A percentile compares a stretch with the other conserved stretches of the same genome.
Evolutionary conservation across 2,329 filamentous ascomycete species (phyloP).

Genomic region (Pseudonectria foliicola): DNA sequence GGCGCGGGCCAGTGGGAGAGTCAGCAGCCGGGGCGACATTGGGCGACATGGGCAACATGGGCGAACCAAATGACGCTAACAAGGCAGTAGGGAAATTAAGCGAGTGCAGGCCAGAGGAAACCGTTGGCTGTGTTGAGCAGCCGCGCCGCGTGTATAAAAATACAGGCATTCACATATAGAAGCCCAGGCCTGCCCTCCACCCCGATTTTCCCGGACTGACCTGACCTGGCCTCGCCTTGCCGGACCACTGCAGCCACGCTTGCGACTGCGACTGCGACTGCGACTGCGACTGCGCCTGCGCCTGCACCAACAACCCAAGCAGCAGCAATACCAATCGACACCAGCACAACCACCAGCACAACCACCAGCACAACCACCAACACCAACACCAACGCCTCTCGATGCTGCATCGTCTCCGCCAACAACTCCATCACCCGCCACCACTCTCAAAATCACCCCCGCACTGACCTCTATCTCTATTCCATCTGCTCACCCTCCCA

Average conservation of each 20-base stretch:
- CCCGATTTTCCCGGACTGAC: conserved; percentile 26
- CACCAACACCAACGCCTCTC: no score
- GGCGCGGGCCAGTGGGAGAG: conserved; percentile 1
- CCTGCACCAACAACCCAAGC: conserved; percentile 16
- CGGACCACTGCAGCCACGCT: conserved; percentile 2
- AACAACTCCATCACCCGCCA: conserved; percentile 2
- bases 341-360: conserved; percentile 9
- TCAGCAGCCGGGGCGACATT: conserved; percentile 1
- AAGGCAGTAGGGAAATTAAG: conserved; percentile 31
- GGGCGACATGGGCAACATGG: no score
- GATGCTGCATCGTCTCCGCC: no score
- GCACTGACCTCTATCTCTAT: conserved; percentile 11
- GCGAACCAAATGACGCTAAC: conserved; percentile 25
- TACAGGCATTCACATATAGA: conserved; percentile 39
- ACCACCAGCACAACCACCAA: conserved; percentile 1
- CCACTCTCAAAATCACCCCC: neutral
- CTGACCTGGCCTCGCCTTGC: conserved; percentile 12
- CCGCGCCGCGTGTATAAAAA: conserved; percentile 37
- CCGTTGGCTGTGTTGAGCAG: conserved; percentile 25
- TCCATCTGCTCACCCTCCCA: neutral
- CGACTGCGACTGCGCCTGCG: conserved; percentile 10
- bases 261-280: conserved; percentile 16
- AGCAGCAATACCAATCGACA: conserved; percentile 9
- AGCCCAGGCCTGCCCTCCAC: conserved; percentile 38
- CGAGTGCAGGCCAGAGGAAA: conserved; percentile 26